Conservation (phyloP, 2,329 filamentous ascomycete species). For the Incumbomyces delicatus region DNA sequence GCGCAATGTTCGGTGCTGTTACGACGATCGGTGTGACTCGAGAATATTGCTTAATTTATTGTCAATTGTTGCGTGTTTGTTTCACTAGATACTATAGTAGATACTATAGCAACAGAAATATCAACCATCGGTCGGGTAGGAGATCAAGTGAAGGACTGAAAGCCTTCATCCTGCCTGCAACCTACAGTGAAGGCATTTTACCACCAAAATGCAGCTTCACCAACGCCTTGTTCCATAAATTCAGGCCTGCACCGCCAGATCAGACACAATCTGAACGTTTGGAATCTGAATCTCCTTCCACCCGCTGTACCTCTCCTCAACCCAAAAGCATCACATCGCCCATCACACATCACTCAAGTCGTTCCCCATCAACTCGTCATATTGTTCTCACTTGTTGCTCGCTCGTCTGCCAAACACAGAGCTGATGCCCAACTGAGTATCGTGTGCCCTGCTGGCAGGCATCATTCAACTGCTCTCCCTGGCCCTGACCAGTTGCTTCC, state of each 20-base stretch:
- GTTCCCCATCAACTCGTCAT: background rate
- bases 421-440: background rate
- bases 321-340: too few species aligned
- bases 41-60: too few species aligned
- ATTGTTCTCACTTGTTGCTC: background rate
- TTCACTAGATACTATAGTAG: too few species aligned
- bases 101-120: too few species aligned
- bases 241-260: background rate
- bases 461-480: background rate
- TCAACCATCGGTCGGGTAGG: too few species aligned
- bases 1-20: too few species aligned
- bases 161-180: too few species aligned
- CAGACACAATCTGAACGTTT: background rate
- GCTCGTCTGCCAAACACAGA: background rate
- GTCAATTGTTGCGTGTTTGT: too few species aligned
- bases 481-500: background rate
- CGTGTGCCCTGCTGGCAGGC: background rate
- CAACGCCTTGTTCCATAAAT: background rate
- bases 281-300: conserved; percentile 1
- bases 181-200: background rate
- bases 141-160: too few species aligned
- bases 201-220: background rate
- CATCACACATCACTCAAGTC: background rate
- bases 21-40: too few species aligned
- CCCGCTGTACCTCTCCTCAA: background rate